Percentiles rank a stretch among this genome's conserved stretches.
These are phyloP conservation scores for Tetrapisispora fleetii DNA, from an alignment of 805 yeast species.

Conservation along the genomic window DNA sequence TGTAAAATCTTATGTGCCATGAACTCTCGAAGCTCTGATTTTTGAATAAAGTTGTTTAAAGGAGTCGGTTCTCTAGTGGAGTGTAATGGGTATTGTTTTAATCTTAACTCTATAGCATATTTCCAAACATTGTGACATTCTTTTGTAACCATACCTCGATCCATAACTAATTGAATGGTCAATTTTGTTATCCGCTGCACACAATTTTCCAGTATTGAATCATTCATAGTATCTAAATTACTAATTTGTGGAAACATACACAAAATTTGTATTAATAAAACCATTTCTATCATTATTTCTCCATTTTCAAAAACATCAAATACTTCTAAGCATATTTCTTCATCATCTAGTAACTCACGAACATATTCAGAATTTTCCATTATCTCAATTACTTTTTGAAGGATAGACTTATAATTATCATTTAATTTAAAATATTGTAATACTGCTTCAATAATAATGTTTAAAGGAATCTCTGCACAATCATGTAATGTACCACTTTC, in stretches of 20 bases:
- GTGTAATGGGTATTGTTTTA: constrained; percentile 41
- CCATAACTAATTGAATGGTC: constrained; percentile 48
- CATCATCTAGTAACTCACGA: constrained; percentile 31
- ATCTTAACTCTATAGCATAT: constrained; percentile 19
- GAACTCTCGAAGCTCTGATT: constrained; percentile 18
- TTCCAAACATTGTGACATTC: constrained; percentile 23
- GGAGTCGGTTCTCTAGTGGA: constrained; percentile 4
- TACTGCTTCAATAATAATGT: constrained; percentile 27
- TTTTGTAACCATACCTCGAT: constrained; percentile 39
- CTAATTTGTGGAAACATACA: constrained; percentile 31
- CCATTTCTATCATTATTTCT: constrained; percentile 50
- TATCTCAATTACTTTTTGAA: constrained; percentile 31
- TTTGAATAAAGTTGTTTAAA: constrained; percentile 9
- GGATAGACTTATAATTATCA: constrained; percentile 11
- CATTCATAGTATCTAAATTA: constrained; percentile 12
- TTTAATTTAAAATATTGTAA: constrained; percentile 16
- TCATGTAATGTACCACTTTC: constrained; percentile 60
- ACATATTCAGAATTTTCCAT: constrained; percentile 22
- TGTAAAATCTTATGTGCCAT: constrained; percentile 49
- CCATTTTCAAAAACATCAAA: constrained; percentile 55
- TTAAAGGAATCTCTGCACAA: constrained; percentile 62
- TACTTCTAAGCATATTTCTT: constrained; percentile 39
- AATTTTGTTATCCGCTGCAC: constrained; percentile 47
- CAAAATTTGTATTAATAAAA: constrained; percentile 44
- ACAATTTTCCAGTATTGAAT: constrained; percentile 18